These are phyloP conservation scores for Torulaspora gathmanii DNA, from an alignment of 805 yeast species.

Conservation along the genomic window DNA sequence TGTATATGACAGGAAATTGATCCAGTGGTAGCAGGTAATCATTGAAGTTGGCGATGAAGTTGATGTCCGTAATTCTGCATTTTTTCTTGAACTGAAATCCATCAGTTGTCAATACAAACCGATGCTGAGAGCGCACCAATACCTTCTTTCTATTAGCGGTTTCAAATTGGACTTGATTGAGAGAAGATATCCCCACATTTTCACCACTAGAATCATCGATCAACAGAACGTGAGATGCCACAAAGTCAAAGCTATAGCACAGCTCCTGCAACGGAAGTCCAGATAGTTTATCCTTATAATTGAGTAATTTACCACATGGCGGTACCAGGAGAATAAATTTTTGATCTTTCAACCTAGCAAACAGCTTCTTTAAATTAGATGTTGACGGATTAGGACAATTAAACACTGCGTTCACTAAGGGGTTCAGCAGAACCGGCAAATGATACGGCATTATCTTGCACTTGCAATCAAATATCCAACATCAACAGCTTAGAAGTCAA, in stretches of 20 bases:
- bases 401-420: slow-evolving; percentile 60
- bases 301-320: slow-evolving; percentile 43
- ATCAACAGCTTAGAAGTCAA: background rate
- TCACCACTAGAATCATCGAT: slow-evolving; percentile 25
- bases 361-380: slow-evolving; percentile 46
- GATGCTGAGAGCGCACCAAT: slow-evolving; percentile 45
- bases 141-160: slow-evolving; percentile 57
- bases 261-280: slow-evolving; percentile 44
- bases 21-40: slow-evolving; percentile 56
- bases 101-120: slow-evolving; percentile 49
- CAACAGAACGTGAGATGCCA: slow-evolving; percentile 56
- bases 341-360: slow-evolving; percentile 44
- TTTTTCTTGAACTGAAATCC: slow-evolving; percentile 50
- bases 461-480: background rate
- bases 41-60: slow-evolving; percentile 51
- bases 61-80: slow-evolving; percentile 43
- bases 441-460: slow-evolving; percentile 31
- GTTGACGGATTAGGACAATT: slow-evolving; percentile 53
- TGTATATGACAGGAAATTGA: slow-evolving; percentile 50
- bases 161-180: slow-evolving; percentile 41
- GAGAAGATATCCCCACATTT: slow-evolving; percentile 13
- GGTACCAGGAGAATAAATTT: slow-evolving; percentile 65
- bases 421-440: slow-evolving; percentile 55
- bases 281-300: slow-evolving; percentile 39
- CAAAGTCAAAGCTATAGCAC: slow-evolving; percentile 56